These are phyloP conservation scores for Prunus campanulata DNA, from an alignment of 306 rosid genomes.

Conservation along the genomic window DNA sequence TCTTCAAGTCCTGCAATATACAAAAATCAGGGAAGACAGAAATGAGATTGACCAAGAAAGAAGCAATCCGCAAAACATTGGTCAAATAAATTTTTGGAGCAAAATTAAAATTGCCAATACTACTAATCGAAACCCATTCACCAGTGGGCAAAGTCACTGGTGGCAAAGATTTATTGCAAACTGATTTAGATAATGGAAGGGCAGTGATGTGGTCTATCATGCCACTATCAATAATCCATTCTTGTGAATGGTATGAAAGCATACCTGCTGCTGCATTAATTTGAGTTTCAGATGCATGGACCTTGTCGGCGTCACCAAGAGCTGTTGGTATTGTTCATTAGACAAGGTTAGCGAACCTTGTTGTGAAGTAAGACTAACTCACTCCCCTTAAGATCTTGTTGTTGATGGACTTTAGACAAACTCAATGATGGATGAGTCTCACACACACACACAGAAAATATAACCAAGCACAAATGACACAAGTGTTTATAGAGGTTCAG, in stretches of 20 bases:
- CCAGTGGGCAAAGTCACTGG: neutral
- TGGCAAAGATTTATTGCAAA: neutral
- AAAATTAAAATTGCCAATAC: neutral
- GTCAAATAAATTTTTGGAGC: neutral
- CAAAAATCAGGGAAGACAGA: neutral
- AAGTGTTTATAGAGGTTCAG: no score
- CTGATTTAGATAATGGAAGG: neutral
- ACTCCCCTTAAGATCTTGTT: no score
- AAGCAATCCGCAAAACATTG: neutral
- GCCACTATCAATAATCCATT: slow-evolving; percentile 1
- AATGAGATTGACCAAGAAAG: neutral
- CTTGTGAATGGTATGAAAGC: neutral
- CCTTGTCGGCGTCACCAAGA: no score
- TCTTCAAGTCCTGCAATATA: neutral
- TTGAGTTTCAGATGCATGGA: neutral
- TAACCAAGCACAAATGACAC: no score
- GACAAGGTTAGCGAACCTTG: no score
- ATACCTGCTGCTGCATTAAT: neutral
- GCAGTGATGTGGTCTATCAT: neutral
- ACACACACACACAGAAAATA: no score
- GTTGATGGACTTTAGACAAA: no score
- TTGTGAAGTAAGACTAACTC: no score
- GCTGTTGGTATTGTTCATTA: no score
- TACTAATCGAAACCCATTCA: neutral
- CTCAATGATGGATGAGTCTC: no score